These are phyloP conservation scores for Tylopilus felleus DNA, from an alignment of 768 basidiomycete genomes.

Conservation along the genomic window DNA sequence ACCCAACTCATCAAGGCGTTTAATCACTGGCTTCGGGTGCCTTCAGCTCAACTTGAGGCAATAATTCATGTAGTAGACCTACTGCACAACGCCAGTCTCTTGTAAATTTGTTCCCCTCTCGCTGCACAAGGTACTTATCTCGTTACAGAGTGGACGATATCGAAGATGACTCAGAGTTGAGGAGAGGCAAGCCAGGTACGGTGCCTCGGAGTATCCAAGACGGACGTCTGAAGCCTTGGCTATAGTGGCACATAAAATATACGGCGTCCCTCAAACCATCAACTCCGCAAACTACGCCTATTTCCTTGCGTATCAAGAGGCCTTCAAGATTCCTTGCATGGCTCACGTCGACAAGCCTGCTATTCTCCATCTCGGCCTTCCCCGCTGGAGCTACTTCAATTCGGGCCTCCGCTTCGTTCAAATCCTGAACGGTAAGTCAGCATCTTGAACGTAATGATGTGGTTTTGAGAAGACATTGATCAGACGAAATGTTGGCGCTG, in stretches of 20 bases:
- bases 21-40: slow-evolving; percentile 89
- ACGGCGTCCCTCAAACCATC: slow-evolving; percentile 93
- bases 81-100: slow-evolving; percentile 89
- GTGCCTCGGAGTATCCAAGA: background rate
- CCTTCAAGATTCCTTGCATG: slow-evolving; percentile 40
- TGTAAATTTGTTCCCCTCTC: slow-evolving; percentile 48
- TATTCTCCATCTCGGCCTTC: slow-evolving; percentile 35
- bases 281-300: slow-evolving; percentile 97
- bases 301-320: slow-evolving; percentile 87
- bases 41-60: slow-evolving; percentile 60
- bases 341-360: slow-evolving; percentile 19
- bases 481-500: slow-evolving; percentile 70
- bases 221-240: background rate
- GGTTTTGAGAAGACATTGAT: background rate
- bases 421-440: slow-evolving; percentile 65
- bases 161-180: slow-evolving; percentile 86
- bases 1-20: slow-evolving; percentile 85
- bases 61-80: slow-evolving; percentile 83
- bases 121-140: background rate
- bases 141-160: slow-evolving; percentile 82
- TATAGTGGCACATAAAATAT: slow-evolving; percentile 95
- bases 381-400: background rate
- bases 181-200: slow-evolving; percentile 82
- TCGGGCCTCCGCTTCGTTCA: slow-evolving; percentile 53
- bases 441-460: background rate